Percentiles rank a stretch among this genome's conserved stretches.
phyloP scores from a whole-genome alignment of 257 asterid genomes.

The Datura wrightii region DNA sequence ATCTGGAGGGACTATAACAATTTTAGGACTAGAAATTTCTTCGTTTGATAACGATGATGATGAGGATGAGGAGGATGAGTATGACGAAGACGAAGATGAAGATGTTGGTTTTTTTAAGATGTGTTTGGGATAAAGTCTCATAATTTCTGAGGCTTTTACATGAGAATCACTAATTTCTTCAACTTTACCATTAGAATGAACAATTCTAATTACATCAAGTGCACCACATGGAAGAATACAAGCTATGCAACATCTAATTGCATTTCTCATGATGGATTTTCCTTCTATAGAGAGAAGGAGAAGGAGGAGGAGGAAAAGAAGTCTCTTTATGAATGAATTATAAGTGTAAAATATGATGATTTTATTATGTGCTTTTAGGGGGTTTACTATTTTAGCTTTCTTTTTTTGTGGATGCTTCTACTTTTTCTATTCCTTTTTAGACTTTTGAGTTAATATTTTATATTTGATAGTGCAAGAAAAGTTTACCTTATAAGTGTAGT shows the following conservation, averaged over 20 bases:
- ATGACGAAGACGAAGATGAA: background rate
- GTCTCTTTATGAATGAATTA: constrained; percentile 33
- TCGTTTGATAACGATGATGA: constrained; percentile 18
- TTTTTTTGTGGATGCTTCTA: constrained; percentile 27
- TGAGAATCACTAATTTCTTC: constrained; percentile 71
- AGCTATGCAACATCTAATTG: constrained; percentile 88
- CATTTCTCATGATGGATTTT: constrained; percentile 56
- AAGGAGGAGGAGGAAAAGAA: constrained; percentile 26
- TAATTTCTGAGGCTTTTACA: constrained; percentile 75
- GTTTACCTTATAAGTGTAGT: background rate
- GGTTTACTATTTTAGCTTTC: constrained; percentile 21
- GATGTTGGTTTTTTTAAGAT: constrained; percentile 75
- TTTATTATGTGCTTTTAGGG: constrained; percentile 42
- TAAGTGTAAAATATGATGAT: constrained; percentile 34
- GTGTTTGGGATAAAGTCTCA: constrained; percentile 84
- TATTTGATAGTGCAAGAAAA: background rate
- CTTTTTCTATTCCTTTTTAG: constrained; percentile 34
- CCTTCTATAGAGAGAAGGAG: background rate
- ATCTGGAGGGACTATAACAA: constrained; percentile 79
- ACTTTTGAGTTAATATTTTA: background rate
- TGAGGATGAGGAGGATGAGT: constrained; percentile 22
- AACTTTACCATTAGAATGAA: constrained; percentile 82
- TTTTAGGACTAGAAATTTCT: constrained; percentile 57
- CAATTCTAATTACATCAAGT: constrained; percentile 90
- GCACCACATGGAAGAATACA: constrained; percentile 99